Percentiles rank a stretch among this genome's conserved stretches.
These are phyloP conservation scores for Rubroshorea leprosula DNA, from an alignment of 345 rosid genomes.

Conservation along the genomic window DNA sequence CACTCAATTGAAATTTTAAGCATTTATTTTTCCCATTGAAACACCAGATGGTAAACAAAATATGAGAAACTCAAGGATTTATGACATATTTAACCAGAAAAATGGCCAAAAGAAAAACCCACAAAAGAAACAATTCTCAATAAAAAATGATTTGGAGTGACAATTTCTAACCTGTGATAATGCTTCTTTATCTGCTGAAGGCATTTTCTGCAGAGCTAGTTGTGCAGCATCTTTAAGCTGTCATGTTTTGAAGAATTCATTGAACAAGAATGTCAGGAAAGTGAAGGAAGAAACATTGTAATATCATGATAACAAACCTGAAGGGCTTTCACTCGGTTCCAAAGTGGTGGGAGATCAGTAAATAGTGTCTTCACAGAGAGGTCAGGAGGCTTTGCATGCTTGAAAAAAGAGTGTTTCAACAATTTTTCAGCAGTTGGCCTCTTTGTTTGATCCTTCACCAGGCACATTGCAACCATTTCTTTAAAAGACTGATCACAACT, in stretches of 20 bases:
- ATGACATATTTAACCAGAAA: neutral
- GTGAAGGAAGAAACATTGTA: conserved; percentile 15
- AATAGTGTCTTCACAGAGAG: conserved; percentile 71
- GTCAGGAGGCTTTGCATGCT: conserved; percentile 87
- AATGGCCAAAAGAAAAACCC: neutral
- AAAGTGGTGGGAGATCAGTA: conserved; percentile 80
- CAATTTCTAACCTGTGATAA: conserved; percentile 63
- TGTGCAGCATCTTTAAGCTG: conserved; percentile 97
- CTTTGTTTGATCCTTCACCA: conserved; percentile 97
- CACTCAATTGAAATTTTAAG: neutral
- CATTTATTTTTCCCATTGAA: too few species aligned
- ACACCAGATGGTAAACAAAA: neutral
- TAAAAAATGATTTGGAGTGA: neutral
- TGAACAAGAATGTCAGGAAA: conserved; percentile 8
- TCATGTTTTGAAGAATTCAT: conserved; percentile 21
- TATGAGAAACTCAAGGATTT: neutral
- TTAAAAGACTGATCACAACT: conserved; percentile 98
- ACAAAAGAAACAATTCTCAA: neutral
- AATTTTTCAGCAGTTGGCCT: conserved; percentile 97
- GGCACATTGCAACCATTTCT: conserved; percentile 99
- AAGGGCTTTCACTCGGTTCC: conserved; percentile 92
- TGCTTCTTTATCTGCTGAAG: conserved; percentile 94
- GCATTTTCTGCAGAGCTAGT: conserved; percentile 89
- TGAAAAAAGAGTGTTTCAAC: conserved; percentile 86
- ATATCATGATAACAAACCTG: conserved; percentile 44